Evolutionary conservation across 2,329 filamentous ascomycete species (phyloP), one percentile per base, ranked within the genome.

Genomic region (Emericellopsis cladophorae): DNA sequence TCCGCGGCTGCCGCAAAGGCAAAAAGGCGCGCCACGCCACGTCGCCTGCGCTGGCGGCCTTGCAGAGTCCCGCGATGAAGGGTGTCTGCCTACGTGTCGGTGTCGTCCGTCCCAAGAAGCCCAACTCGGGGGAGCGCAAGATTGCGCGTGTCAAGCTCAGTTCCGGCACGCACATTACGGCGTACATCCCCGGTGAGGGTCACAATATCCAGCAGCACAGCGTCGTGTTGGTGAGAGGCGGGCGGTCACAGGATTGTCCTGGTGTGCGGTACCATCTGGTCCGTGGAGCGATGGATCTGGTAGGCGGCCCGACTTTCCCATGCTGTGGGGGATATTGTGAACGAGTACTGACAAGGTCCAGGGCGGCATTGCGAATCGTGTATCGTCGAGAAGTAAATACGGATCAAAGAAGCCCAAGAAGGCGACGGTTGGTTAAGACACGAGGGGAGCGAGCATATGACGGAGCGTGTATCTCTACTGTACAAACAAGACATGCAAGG

Each of bases 181-280:
- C 85, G 22, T 96, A 95, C 67, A 95, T 98, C 55, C 88, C 89
- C 29, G 92, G 92, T 40, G 90, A 96, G 75, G 90, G 92, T 38
- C 92, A 98, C 67, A 98, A 96, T 63, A 89, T 96, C 49, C 90
- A 96, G 72, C 92, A 96, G 73, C 93, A 98, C 70, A 93, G 84
- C 53, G 92, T 98, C 37, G 92, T 98, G 42, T 70, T 96, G 49
- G 89, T 98, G n/a, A 74, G 92, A 49, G 92, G 92, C 44, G 92
- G 92, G 2, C 74, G 92, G 58, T 80, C 79, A 48, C 92, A 96
- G 74, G 92, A 98, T 79, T 98, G 92, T 68, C 92, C 92, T 46
- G 92, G 92, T 80, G 92, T 98, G 64, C 81, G 89, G 57, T 98
- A 98, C 61, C 87, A 93, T 62, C 68, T 95, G 54, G 85, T 98